A percentile compares a stretch with the other conserved stretches of the same genome.
These are phyloP conservation scores for Vigna trinervia DNA, from an alignment of 306 rosid genomes.

Conservation along the genomic window DNA sequence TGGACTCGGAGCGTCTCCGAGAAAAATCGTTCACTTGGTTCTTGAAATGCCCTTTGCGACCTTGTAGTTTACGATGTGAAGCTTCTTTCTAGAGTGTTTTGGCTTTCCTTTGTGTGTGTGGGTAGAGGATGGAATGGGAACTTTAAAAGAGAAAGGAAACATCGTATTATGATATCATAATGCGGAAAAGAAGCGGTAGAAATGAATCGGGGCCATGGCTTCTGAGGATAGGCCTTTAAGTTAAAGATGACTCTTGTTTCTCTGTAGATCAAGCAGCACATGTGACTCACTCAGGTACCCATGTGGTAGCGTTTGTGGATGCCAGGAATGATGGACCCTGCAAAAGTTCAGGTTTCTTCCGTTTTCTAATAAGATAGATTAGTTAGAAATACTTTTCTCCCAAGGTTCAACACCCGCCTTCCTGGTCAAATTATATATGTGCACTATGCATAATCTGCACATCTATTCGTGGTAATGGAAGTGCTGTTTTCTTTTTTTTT, in stretches of 20 bases:
- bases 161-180: constrained; percentile 6
- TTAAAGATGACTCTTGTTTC: constrained; percentile 40
- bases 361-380: constrained; percentile 8
- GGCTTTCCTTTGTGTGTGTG: constrained; percentile 26
- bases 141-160: constrained; percentile 18
- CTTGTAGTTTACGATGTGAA: constrained; percentile 15
- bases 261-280: constrained; percentile 45
- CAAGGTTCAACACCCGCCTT: constrained; percentile 11
- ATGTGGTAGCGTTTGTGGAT: constrained; percentile 51
- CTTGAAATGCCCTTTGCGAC: constrained; percentile 26
- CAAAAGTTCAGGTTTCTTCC: constrained; percentile 41
- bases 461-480: not conserved
- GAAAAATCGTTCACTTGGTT: constrained; percentile 21
- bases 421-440: constrained; percentile 16
- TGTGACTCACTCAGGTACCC: constrained; percentile 50
- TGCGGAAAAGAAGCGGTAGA: constrained; percentile 43
- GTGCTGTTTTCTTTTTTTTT: not conserved
- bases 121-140: constrained; percentile 32
- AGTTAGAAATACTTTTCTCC: constrained; percentile 24
- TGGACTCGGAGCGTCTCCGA: not conserved
- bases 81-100: constrained; percentile 2
- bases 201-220: constrained; percentile 51
- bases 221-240: constrained; percentile 41
- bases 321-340: constrained; percentile 54
- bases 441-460: constrained; percentile 26